These are phyloP conservation scores for Sporothrix luriei DNA, from an alignment of 2,329 filamentous ascomycete genomes.

Conservation along the genomic window DNA sequence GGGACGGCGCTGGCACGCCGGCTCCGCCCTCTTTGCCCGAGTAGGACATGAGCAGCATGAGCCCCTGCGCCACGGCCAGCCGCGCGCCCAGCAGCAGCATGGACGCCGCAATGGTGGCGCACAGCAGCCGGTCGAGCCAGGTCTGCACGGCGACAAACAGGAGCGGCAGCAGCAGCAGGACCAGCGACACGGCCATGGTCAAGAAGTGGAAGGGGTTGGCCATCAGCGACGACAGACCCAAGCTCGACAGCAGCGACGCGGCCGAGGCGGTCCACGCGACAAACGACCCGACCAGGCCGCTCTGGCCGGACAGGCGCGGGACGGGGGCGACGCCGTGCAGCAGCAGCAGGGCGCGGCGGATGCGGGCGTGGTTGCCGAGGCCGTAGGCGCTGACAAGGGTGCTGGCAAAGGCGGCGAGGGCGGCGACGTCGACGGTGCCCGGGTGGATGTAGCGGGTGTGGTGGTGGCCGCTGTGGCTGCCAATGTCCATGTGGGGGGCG, in stretches of 20 bases:
- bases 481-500: slow-evolving; percentile 57
- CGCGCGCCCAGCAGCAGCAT: slow-evolving; percentile 89
- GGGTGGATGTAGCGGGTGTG: slow-evolving; percentile 57
- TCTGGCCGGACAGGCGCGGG: not conserved
- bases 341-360: slow-evolving; percentile 76
- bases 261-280: slow-evolving; percentile 64
- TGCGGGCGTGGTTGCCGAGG: slow-evolving; percentile 86
- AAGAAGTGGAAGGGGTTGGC: slow-evolving; percentile 95
- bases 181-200: slow-evolving; percentile 79
- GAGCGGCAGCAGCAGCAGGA: slow-evolving; percentile 74
- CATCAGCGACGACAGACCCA: slow-evolving; percentile 72
- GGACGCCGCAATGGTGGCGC: slow-evolving; percentile 75
- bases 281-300: slow-evolving; percentile 50
- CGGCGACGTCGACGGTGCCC: slow-evolving; percentile 79
- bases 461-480: slow-evolving; percentile 52
- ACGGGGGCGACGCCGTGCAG: slow-evolving; percentile 29
- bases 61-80: slow-evolving; percentile 80
- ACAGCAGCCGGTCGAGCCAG: slow-evolving; percentile 81
- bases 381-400: slow-evolving; percentile 86
- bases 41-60: slow-evolving; percentile 97
- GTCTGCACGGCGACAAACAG: slow-evolving; percentile 78
- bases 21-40: slow-evolving; percentile 42
- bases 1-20: too few relatives aligned
- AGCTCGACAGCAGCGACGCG: slow-evolving; percentile 1
- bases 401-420: slow-evolving; percentile 76